These are phyloP conservation scores for Lachancea cidri DNA, from an alignment of 805 yeast species.

Conservation along the genomic window DNA sequence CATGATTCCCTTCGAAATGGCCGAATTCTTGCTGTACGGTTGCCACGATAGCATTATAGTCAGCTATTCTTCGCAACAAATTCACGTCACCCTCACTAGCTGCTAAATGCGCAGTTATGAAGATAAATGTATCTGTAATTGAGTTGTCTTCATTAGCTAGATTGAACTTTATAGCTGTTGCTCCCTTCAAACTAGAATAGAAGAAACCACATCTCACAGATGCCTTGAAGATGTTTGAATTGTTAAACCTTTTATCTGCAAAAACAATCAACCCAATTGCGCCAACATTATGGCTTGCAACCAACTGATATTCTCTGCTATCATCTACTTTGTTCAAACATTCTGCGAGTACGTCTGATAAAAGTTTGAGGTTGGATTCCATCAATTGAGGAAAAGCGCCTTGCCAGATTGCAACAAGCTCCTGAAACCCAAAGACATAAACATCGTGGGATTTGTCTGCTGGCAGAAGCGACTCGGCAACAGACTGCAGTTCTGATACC, in stretches of 20 bases:
- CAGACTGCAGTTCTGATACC: slow-evolving; percentile 29
- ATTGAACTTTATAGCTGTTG: slow-evolving; percentile 52
- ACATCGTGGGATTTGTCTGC: slow-evolving; percentile 33
- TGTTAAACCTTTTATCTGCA: slow-evolving; percentile 34
- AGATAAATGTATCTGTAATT: slow-evolving; percentile 41
- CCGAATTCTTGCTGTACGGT: slow-evolving; percentile 37
- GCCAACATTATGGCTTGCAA: slow-evolving; percentile 46
- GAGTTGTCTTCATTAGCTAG: slow-evolving; percentile 19
- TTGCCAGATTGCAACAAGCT: slow-evolving; percentile 51
- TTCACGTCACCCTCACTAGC: slow-evolving; percentile 68
- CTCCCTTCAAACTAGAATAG: slow-evolving; percentile 70
- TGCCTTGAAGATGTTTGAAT: slow-evolving; percentile 29
- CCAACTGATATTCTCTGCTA: slow-evolving; percentile 35
- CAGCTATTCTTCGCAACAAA: slow-evolving; percentile 45
- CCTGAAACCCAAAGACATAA: slow-evolving; percentile 64
- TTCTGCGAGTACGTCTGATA: slow-evolving; percentile 35
- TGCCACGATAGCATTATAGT: slow-evolving; percentile 45
- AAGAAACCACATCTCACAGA: slow-evolving; percentile 50
- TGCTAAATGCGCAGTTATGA: slow-evolving; percentile 65
- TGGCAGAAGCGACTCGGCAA: slow-evolving; percentile 32
- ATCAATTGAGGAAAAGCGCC: slow-evolving; percentile 42
- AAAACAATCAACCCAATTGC: slow-evolving; percentile 52
- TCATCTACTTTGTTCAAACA: slow-evolving; percentile 36
- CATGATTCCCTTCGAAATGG: slow-evolving; percentile 56
- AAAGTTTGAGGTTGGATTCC: slow-evolving; percentile 32